A percentile compares a stretch with the other conserved stretches of the same genome.
Conservation (phyloP, 2,329 filamentous ascomycete species). For the Corinectria fuckeliana region DNA sequence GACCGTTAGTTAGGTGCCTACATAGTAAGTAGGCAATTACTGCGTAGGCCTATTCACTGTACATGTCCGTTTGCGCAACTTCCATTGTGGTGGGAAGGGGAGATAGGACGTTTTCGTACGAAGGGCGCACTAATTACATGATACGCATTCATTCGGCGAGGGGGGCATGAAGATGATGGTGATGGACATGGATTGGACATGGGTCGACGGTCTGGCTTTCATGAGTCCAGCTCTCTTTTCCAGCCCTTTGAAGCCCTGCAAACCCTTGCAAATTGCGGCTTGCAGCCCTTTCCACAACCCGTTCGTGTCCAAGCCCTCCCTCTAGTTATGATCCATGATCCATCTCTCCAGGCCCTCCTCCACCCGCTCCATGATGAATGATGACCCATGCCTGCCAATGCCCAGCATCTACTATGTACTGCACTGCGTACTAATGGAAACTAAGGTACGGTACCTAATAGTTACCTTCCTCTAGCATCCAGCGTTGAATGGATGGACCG, state of each 20-base stretch:
- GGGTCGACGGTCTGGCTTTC: slow-evolving; percentile 6
- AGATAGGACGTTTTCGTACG: neutral
- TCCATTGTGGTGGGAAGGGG: neutral
- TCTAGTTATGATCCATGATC: too few species aligned
- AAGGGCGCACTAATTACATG: too few species aligned
- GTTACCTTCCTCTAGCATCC: too few species aligned
- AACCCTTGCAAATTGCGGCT: neutral
- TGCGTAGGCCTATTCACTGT: neutral
- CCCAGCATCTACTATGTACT: too few species aligned
- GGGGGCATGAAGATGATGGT: neutral
- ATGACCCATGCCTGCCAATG: neutral
- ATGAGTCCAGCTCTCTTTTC: neutral
- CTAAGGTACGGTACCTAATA: too few species aligned
- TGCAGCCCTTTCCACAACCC: neutral
- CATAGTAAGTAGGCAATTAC: too few species aligned
- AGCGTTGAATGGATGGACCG: slow-evolving; percentile 11
- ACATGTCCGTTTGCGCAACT: too few species aligned
- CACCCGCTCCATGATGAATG: neutral
- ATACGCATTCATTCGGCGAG: too few species aligned
- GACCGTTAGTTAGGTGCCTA: neutral
- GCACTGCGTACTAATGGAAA: too few species aligned
- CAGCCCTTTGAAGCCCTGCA: neutral
- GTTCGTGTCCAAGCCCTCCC: neutral
- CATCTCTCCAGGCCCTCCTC: neutral
- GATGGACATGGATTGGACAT: slow-evolving; percentile 8